These are phyloP conservation scores for Fusarium sp. DNA, from an alignment of 2,329 filamentous ascomycete species.

Conservation along the genomic window DNA sequence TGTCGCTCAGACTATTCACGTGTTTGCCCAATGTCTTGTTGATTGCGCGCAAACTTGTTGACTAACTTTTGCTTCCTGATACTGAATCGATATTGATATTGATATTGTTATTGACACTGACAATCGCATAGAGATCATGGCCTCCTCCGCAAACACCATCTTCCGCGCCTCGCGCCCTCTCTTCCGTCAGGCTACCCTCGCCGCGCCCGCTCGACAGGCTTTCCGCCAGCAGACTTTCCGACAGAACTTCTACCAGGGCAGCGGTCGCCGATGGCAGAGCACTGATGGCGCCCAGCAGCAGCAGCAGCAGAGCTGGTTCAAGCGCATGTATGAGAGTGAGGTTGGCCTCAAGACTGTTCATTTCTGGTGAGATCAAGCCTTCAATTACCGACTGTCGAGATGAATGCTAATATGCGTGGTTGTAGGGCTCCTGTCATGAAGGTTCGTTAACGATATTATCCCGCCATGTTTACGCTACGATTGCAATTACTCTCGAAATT, in stretches of 20 bases:
- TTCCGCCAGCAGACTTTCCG: constrained; percentile 61
- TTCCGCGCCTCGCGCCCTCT: constrained; percentile 68
- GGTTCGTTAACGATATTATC: constrained; percentile 50
- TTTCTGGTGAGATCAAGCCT: constrained; percentile 77
- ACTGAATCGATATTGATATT: not conserved
- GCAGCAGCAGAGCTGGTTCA: constrained; percentile 68
- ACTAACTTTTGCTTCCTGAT: not conserved
- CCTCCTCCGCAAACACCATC: constrained; percentile 62
- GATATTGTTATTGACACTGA: constrained; percentile 17
- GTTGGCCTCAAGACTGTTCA: constrained; percentile 93
- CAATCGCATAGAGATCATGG: constrained; percentile 52
- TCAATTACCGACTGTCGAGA: not conserved
- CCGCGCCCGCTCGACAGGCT: constrained; percentile 66
- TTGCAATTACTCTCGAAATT: not conserved
- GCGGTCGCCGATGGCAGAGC: constrained; percentile 74
- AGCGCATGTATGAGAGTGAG: constrained; percentile 86
- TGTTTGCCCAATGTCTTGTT: constrained; percentile 5
- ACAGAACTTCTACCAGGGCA: constrained; percentile 56
- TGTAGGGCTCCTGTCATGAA: constrained; percentile 93
- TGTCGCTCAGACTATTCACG: not conserved
- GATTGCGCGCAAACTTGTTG: constrained; percentile 3
- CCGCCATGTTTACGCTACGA: not conserved
- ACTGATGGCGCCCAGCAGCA: constrained; percentile 65
- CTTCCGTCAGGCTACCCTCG: constrained; percentile 67
- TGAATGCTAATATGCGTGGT: constrained; percentile 39